Percentiles rank a stretch among this genome's conserved stretches.
Conservation (phyloP, 192 early-diverging fungal genomes). For the Borealophlyctis nickersoniae region DNA sequence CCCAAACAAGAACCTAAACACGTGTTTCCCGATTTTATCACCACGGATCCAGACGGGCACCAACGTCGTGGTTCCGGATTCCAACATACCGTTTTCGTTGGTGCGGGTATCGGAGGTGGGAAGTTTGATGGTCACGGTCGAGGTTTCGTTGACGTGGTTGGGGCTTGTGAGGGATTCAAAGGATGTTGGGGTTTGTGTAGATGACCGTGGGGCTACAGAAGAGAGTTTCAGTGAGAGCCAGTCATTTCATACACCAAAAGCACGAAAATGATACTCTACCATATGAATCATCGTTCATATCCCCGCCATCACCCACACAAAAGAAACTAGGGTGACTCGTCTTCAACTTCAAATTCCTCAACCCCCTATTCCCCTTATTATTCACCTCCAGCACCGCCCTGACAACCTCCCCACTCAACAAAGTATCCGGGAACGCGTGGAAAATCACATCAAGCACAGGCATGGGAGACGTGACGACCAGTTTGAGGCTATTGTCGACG, state of each 20-base stretch:
- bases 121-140: constrained; percentile 47
- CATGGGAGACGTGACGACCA: constrained; percentile 76
- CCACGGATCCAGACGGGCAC: constrained; percentile 90
- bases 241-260: not conserved
- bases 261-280: not conserved
- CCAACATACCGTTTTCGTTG: constrained; percentile 41
- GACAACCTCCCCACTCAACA: constrained; percentile 82
- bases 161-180: no score
- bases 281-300: constrained; percentile 18
- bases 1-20: constrained; percentile 72
- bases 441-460: constrained; percentile 79
- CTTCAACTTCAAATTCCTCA: constrained; percentile 70
- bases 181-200: no score
- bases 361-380: constrained; percentile 76
- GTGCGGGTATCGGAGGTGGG: constrained; percentile 32
- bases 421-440: constrained; percentile 68
- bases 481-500: constrained; percentile 66
- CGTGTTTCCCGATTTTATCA: constrained; percentile 85
- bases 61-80: constrained; percentile 60
- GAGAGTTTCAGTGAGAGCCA: not conserved
- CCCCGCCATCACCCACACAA: constrained; percentile 52
- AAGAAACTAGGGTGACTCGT: constrained; percentile 88
- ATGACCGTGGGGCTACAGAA: no score
- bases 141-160: no score
- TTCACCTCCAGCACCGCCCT: constrained; percentile 70